Conservation (phyloP, 2,329 filamentous ascomycete genomes). For the Fusarium chuoi region DNA sequence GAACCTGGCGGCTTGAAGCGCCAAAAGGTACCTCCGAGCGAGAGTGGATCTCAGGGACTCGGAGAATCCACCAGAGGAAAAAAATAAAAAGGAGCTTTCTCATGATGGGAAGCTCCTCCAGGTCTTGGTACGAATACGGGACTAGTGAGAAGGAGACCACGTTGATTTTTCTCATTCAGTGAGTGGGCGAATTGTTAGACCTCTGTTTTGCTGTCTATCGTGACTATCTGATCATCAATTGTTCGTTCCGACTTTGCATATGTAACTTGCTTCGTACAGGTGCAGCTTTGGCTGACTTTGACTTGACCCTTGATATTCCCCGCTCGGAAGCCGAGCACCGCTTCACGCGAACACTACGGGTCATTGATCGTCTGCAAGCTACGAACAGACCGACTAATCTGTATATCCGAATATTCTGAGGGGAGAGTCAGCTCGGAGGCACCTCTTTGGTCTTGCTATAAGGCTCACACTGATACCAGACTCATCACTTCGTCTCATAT, state of each 20-base stretch:
- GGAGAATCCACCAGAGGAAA: constrained; percentile 23
- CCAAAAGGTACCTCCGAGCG: constrained; percentile 22
- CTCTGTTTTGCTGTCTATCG: background rate
- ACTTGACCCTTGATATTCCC: constrained; percentile 28
- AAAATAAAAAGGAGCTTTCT: constrained; percentile 33
- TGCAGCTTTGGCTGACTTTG: background rate
- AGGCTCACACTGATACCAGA: background rate
- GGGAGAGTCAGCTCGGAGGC: background rate
- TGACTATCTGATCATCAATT: background rate
- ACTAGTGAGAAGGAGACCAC: constrained; percentile 29
- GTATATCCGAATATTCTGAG: constrained; percentile 9
- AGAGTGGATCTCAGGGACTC: constrained; percentile 33
- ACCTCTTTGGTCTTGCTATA: background rate
- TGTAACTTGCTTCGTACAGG: constrained; percentile 1
- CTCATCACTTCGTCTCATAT: background rate
- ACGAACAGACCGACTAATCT: constrained; percentile 3
- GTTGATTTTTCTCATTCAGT: constrained; percentile 41
- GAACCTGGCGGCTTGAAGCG: background rate
- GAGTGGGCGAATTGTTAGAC: constrained; percentile 28
- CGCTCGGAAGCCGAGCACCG: constrained; percentile 43
- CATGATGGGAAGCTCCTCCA: constrained; percentile 27
- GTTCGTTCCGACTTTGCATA: background rate
- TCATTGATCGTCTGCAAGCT: constrained; percentile 28
- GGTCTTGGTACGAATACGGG: constrained; percentile 36
- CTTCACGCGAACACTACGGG: constrained; percentile 24